A percentile compares a stretch with the other conserved stretches of the same genome.
Evolutionary conservation across 2,329 filamentous ascomycete genomes (phyloP).

Genomic region (Dactylellina leptospora): DNA sequence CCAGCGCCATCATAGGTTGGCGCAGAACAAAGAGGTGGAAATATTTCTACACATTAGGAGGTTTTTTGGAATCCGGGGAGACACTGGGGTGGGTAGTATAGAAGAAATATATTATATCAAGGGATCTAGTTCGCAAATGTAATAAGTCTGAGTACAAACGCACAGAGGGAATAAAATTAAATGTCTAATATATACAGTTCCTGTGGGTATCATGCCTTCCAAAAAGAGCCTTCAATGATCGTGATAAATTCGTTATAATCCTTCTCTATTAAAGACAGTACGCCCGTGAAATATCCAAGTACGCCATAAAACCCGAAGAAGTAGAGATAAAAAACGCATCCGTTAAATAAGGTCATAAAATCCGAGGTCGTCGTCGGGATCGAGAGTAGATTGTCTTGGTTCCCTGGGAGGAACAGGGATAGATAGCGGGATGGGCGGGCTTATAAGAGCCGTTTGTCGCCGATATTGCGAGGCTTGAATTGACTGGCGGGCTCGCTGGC

Average conservation of each 20-base stretch:
- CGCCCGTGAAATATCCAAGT: not conserved
- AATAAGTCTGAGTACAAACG: not conserved
- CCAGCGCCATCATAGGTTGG: slow-evolving; percentile 41
- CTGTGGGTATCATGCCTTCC: slow-evolving; percentile 7
- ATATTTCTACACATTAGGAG: slow-evolving; percentile 29
- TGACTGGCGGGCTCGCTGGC: slow-evolving; percentile 20
- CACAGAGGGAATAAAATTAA: not conserved
- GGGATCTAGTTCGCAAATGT: slow-evolving; percentile 21
- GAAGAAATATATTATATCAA: slow-evolving; percentile 9
- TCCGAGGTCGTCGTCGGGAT: slow-evolving; percentile 14
- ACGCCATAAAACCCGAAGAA: too few species aligned
- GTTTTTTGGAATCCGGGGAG: slow-evolving; percentile 35
- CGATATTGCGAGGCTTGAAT: slow-evolving; percentile 21
- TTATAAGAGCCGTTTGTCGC: slow-evolving; percentile 9
- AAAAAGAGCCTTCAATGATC: too few species aligned
- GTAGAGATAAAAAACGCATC: not conserved
- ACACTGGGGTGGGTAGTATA: slow-evolving; percentile 36
- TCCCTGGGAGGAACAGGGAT: not conserved
- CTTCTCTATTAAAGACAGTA: not conserved
- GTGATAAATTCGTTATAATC: not conserved
- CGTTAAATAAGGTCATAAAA: slow-evolving; percentile 42
- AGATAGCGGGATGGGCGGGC: not conserved
- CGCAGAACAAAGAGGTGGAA: slow-evolving; percentile 52
- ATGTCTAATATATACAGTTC: not conserved
- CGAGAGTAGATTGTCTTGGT: slow-evolving; percentile 2